Conservation (phyloP, 345 rosid species). For the Alliaria petiolata region DNA sequence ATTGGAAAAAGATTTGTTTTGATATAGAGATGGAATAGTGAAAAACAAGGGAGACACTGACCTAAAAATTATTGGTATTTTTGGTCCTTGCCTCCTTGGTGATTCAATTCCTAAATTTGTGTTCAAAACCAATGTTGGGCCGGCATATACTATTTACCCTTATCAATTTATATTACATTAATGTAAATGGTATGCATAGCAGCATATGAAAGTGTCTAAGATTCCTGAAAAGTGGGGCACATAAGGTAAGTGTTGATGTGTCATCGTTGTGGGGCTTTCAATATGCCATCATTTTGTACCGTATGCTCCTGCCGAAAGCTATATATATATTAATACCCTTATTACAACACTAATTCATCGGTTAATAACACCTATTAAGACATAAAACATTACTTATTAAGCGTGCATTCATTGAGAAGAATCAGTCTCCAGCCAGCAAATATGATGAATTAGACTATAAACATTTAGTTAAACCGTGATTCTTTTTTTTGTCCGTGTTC, state of each 20-base stretch:
- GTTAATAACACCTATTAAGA: constrained; percentile 1
- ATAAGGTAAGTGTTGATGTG: constrained; percentile 11
- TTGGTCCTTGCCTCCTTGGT: neutral
- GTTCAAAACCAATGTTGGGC: constrained; percentile 1
- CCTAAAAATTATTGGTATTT: neutral
- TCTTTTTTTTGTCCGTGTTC: neutral
- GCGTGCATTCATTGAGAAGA: neutral
- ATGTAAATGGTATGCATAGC: neutral
- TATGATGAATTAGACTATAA: neutral
- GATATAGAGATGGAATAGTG: neutral
- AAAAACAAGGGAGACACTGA: neutral
- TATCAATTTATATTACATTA: neutral
- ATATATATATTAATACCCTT: neutral
- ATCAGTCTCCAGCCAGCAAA: neutral
- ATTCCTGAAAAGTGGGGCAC: constrained; percentile 24
- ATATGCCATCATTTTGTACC: neutral
- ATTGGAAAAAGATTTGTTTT: too few species aligned
- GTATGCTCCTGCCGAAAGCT: neutral
- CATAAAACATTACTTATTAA: neutral
- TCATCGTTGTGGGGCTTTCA: neutral
- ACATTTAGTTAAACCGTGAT: neutral
- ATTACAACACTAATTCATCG: neutral
- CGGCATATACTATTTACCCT: neutral
- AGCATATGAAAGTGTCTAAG: neutral
- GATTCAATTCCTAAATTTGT: neutral